These are phyloP conservation scores for Saksenaea vasiformis DNA, from an alignment of 371 early-diverging fungal species.

Conservation along the genomic window DNA sequence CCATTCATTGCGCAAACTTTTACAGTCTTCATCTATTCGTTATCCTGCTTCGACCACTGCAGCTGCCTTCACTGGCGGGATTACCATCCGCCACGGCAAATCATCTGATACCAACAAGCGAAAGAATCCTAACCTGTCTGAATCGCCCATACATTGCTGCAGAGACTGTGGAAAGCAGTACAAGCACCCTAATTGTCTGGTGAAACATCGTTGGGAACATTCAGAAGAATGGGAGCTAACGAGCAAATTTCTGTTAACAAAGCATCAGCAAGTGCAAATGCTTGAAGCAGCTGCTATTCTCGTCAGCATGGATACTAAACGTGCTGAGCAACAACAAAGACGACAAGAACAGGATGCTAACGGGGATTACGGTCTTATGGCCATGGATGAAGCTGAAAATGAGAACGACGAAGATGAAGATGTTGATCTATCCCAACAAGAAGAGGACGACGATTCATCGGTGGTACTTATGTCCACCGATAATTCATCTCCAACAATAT, in stretches of 20 bases:
- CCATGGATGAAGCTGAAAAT: neutral
- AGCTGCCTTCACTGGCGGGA: slow-evolving; percentile 22
- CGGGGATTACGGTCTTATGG: neutral
- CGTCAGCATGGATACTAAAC: slow-evolving; percentile 41
- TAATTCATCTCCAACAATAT: neutral
- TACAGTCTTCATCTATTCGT: slow-evolving; percentile 11
- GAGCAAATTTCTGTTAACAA: slow-evolving; percentile 63
- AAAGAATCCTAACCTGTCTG: slow-evolving; percentile 3
- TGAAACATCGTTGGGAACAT: slow-evolving; percentile 76
- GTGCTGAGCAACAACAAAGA: neutral
- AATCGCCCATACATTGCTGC: slow-evolving; percentile 27
- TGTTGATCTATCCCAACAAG: slow-evolving; percentile 4
- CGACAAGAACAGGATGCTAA: neutral
- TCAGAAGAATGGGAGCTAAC: slow-evolving; percentile 69
- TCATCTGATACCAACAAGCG: neutral
- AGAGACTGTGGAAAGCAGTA: slow-evolving; percentile 59
- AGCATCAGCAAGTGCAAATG: slow-evolving; percentile 69
- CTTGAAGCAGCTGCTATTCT: slow-evolving; percentile 64
- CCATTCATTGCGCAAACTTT: neutral
- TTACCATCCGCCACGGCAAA: slow-evolving; percentile 16
- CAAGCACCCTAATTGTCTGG: slow-evolving; percentile 59
- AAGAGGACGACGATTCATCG: neutral
- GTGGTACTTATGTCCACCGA: neutral
- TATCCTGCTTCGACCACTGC: slow-evolving; percentile 4
- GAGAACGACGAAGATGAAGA: slow-evolving; percentile 1